A percentile compares a stretch with the other conserved stretches of the same genome.
Evolutionary conservation across 352 stramenopile genomes (phyloP).

Genomic region (Pythium sp.): DNA sequence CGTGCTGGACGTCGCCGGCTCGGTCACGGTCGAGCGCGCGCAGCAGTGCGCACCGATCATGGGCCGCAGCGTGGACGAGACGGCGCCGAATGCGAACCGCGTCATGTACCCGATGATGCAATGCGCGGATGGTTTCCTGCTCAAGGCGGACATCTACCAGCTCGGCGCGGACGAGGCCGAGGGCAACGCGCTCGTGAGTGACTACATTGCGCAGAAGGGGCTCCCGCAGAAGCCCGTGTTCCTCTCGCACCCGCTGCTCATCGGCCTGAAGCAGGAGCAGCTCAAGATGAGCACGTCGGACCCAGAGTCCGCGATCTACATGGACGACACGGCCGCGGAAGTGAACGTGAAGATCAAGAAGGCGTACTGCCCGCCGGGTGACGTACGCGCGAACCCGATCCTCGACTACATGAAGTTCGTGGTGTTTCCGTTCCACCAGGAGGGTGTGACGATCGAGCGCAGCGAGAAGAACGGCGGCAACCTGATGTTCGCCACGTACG

Average conservation of each 20-base stretch:
- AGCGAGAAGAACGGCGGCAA: slow-evolving; percentile 85
- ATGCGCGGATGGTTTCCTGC: slow-evolving; percentile 98
- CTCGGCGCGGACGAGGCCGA: slow-evolving; percentile 97
- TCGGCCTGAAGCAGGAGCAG: slow-evolving; percentile 97
- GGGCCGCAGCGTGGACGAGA: slow-evolving; percentile 87
- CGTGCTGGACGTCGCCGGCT: slow-evolving; percentile 89
- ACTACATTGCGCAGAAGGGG: slow-evolving; percentile 95
- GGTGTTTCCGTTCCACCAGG: slow-evolving; percentile 86
- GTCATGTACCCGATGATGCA: slow-evolving; percentile 98
- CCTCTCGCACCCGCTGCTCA: slow-evolving; percentile 97
- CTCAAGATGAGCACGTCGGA: slow-evolving; percentile 99
- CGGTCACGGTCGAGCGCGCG: slow-evolving; percentile 90
- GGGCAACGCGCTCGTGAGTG: slow-evolving; percentile 93
- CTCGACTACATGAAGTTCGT: slow-evolving; percentile 97
- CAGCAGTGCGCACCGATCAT: slow-evolving; percentile 99
- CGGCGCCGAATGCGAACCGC: slow-evolving; percentile 89
- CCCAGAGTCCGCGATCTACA: slow-evolving; percentile 97
- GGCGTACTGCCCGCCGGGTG: slow-evolving; percentile 93
- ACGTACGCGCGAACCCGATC: slow-evolving; percentile 91
- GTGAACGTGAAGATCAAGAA: slow-evolving; percentile 99
- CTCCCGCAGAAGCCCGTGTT: slow-evolving; percentile 84
- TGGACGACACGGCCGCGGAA: slow-evolving; percentile 94
- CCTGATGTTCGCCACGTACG: slow-evolving; percentile 88
- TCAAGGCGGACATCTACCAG: slow-evolving; percentile 99
- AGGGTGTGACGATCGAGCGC: slow-evolving; percentile 72